These are phyloP conservation scores for Astrocystis sublimbata DNA, from an alignment of 495 filamentous ascomycete genomes.

Conservation along the genomic window DNA sequence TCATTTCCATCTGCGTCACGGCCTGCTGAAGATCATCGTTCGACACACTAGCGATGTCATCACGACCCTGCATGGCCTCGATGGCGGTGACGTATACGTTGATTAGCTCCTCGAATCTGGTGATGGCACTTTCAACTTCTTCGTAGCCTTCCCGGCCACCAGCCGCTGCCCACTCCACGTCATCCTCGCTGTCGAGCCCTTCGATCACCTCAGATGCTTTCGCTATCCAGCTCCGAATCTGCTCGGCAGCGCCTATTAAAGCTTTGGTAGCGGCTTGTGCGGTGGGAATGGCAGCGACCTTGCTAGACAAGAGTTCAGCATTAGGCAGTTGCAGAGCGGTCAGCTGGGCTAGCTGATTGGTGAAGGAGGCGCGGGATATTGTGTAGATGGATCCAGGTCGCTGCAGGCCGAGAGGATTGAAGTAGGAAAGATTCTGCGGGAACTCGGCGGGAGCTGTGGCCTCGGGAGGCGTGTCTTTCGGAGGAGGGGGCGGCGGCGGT, in stretches of 20 bases:
- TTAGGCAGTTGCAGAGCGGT: slow-evolving; percentile 83
- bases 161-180: slow-evolving; percentile 95
- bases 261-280: slow-evolving; percentile 76
- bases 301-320: slow-evolving; percentile 74
- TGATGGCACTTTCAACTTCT: slow-evolving; percentile 84
- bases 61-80: slow-evolving; percentile 79
- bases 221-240: slow-evolving; percentile 88
- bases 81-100: slow-evolving; percentile 88
- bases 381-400: slow-evolving; percentile 83
- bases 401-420: slow-evolving; percentile 55
- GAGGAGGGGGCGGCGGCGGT: slow-evolving; percentile 42
- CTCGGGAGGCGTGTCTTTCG: slow-evolving; percentile 51
- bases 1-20: slow-evolving; percentile 83
- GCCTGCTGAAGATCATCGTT: slow-evolving; percentile 66
- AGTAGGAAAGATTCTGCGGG: slow-evolving; percentile 45
- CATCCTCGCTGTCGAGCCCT: slow-evolving; percentile 88
- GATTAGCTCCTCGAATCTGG: slow-evolving; percentile 80
- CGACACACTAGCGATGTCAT: slow-evolving; percentile 70
- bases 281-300: slow-evolving; percentile 78
- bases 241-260: slow-evolving; percentile 77
- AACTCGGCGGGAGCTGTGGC: slow-evolving; percentile 38
- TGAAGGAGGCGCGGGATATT: slow-evolving; percentile 84
- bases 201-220: slow-evolving; percentile 85
- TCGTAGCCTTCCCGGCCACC: slow-evolving; percentile 86
- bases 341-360: slow-evolving; percentile 79